Conservation (phyloP, 2,329 filamentous ascomycete genomes). For the Mariannaea sp. region DNA sequence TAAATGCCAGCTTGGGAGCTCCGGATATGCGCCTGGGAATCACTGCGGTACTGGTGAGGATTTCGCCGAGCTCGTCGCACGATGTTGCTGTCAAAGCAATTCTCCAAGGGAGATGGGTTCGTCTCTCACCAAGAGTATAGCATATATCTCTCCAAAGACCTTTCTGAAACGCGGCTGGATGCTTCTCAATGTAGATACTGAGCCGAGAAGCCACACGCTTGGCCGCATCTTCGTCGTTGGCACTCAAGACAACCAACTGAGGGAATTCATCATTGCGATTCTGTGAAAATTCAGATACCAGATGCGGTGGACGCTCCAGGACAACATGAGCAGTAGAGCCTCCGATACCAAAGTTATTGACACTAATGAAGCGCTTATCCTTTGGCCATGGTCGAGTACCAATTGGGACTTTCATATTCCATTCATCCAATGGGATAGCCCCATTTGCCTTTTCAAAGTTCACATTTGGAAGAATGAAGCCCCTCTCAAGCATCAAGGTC, state of each 20-base stretch:
- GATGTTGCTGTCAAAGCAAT: constrained; percentile 50
- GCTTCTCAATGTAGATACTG: constrained; percentile 48
- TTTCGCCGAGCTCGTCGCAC: constrained; percentile 51
- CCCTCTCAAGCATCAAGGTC: constrained; percentile 55
- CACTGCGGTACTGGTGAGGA: constrained; percentile 44
- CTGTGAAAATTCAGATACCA: constrained; percentile 14
- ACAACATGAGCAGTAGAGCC: constrained; percentile 53
- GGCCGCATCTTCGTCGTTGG: constrained; percentile 44
- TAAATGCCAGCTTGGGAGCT: constrained; percentile 38
- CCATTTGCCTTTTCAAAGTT: constrained; percentile 56
- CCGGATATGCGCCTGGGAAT: constrained; percentile 24
- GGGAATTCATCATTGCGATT: constrained; percentile 23
- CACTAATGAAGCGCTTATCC: constrained; percentile 55
- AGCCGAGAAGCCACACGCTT: constrained; percentile 40
- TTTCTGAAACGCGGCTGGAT: constrained; percentile 48
- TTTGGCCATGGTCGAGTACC: constrained; percentile 51
- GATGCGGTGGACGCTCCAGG: constrained; percentile 34
- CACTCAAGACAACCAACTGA: constrained; percentile 51
- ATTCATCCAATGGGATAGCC: constrained; percentile 54
- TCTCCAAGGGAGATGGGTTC: constrained; percentile 51
- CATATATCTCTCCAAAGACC: constrained; percentile 52
- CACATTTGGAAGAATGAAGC: constrained; percentile 55
- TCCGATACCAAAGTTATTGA: constrained; percentile 56
- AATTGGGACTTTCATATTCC: constrained; percentile 54
- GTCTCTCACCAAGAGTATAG: constrained; percentile 53